Evolutionary conservation across 257 asterid genomes (phyloP).

Genomic region (Rauvolfia tetraphylla): DNA sequence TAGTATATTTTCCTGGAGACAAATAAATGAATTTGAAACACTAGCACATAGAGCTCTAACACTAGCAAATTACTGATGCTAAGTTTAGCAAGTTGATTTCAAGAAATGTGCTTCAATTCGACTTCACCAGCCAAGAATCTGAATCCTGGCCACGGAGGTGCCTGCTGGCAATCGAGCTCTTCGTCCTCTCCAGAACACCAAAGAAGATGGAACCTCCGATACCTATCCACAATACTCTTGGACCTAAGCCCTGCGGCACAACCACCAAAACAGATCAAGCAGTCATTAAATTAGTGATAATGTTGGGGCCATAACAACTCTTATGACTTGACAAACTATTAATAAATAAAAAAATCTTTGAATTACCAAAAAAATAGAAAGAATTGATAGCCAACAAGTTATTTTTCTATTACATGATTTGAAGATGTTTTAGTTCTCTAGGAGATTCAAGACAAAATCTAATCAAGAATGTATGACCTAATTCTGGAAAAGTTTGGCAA

Average conservation of each 20-base stretch:
- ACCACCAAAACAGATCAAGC: not conserved
- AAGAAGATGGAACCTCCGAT: conserved; percentile 67
- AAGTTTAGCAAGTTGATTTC: not conserved
- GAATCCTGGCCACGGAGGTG: conserved; percentile 21
- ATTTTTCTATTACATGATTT: too few relatives aligned
- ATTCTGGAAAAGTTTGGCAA: not conserved
- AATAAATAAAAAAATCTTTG: too few relatives aligned
- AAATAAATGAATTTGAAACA: not conserved
- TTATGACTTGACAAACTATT: not conserved
- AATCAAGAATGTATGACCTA: not conserved
- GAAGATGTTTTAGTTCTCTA: too few relatives aligned
- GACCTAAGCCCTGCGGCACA: conserved; percentile 57
- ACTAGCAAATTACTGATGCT: too few relatives aligned
- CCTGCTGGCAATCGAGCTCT: conserved; percentile 37
- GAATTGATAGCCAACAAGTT: too few relatives aligned
- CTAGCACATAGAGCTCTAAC: not conserved
- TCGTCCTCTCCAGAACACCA: conserved; percentile 58
- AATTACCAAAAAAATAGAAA: too few relatives aligned
- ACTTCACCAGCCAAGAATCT: conserved; percentile 17
- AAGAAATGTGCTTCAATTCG: not conserved
- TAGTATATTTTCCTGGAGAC: not conserved
- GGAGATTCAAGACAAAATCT: not conserved
- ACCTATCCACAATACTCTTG: conserved; percentile 68
- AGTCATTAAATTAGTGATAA: too few relatives aligned
- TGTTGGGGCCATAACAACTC: too few relatives aligned